phyloP scores from a whole-genome alignment of 305 asterid species.

The Withania somnifera region DNA sequence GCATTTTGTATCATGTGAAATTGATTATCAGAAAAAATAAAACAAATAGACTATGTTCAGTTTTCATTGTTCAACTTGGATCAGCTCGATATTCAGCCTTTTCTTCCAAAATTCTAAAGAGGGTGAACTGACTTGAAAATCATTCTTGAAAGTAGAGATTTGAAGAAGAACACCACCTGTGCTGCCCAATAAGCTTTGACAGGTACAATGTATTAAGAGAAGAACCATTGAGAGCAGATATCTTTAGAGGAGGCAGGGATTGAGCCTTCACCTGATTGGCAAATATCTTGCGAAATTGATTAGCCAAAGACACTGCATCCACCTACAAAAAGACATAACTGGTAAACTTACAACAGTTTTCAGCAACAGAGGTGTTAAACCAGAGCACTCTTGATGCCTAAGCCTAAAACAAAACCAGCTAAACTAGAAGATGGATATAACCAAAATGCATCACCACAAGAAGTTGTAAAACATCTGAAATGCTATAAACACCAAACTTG shows the following conservation, averaged over 20 bases:
- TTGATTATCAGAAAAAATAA: background rate
- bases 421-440: background rate
- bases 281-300: constrained; percentile 67
- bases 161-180: background rate
- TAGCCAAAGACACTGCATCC: constrained; percentile 66
- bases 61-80: background rate
- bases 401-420: background rate
- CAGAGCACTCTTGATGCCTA: background rate
- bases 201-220: background rate
- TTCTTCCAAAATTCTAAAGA: background rate
- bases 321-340: constrained; percentile 40
- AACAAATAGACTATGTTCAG: background rate
- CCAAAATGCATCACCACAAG: background rate
- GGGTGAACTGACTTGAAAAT: background rate
- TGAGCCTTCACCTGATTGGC: constrained; percentile 48
- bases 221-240: background rate
- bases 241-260: background rate
- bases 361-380: background rate
- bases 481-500: background rate
- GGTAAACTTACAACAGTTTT: constrained; percentile 11
- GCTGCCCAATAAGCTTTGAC: background rate
- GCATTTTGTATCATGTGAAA: background rate
- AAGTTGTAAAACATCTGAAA: background rate
- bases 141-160: background rate
- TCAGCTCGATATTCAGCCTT: background rate